Percentiles rank a stretch among this genome's conserved stretches.
Evolutionary conservation across 2,329 filamentous ascomycete species (phyloP).

Genomic region (Aspergillus eucalypticola): DNA sequence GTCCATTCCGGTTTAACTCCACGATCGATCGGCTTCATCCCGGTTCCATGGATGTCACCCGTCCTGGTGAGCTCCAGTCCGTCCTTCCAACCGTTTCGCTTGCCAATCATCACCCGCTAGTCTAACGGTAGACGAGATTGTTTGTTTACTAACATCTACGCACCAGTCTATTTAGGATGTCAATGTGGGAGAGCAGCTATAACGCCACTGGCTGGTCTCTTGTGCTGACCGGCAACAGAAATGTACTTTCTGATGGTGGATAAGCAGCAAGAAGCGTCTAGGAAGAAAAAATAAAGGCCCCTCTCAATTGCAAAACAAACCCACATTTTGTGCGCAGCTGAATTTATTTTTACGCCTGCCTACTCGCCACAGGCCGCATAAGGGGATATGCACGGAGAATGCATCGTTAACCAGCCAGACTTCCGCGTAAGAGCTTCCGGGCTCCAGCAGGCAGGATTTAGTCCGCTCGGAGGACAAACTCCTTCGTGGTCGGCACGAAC

Average conservation of each 20-base stretch:
- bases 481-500: constrained; percentile 6
- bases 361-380: constrained; percentile 2
- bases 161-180: background rate
- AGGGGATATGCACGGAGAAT: constrained; percentile 2
- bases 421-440: constrained; percentile 18
- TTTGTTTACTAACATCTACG: background rate
- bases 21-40: constrained; percentile 12
- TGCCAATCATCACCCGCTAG: background rate
- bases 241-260: background rate
- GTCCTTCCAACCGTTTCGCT: background rate
- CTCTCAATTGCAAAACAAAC: background rate
- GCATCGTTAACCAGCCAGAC: constrained; percentile 13
- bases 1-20: constrained; percentile 1
- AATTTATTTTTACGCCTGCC: background rate
- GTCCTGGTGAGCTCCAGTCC: constrained; percentile 2
- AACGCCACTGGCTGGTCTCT: no score
- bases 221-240: no score
- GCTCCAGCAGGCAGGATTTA: constrained; percentile 18
- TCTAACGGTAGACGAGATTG: background rate
- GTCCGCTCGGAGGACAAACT: constrained; percentile 9
- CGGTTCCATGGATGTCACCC: constrained; percentile 13
- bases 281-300: background rate
- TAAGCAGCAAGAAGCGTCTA: background rate
- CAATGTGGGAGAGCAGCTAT: background rate
- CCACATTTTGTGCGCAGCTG: background rate